Percentiles rank a stretch among this genome's conserved stretches.
Evolutionary conservation across 305 asterid species (phyloP).

Genomic region (Solanum aculeatissimum): DNA sequence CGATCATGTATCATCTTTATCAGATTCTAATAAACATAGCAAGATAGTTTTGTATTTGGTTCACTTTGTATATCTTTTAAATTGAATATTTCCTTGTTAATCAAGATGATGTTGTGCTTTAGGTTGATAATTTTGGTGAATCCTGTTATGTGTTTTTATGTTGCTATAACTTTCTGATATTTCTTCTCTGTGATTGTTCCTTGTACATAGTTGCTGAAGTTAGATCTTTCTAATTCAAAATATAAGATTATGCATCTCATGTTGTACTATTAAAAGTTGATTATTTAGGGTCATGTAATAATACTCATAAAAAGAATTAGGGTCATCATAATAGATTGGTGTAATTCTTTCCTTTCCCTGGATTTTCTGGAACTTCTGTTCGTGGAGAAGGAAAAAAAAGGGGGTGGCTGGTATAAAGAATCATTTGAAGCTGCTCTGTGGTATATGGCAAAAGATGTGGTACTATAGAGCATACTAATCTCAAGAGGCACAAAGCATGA

Average conservation of each 20-base stretch:
- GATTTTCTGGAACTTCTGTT: not conserved
- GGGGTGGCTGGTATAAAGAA: not conserved
- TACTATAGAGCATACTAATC: not conserved
- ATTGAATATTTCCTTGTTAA: not conserved
- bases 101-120: not conserved
- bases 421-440: not conserved
- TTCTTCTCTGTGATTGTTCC: not conserved
- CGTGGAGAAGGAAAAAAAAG: not conserved
- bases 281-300: not conserved
- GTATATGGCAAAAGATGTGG: not conserved
- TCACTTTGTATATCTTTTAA: not conserved
- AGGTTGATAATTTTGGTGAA: not conserved
- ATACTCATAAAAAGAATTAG: not conserved
- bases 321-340: not conserved
- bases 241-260: not conserved
- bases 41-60: not conserved
- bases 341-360: not conserved
- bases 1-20: constrained; percentile 29
- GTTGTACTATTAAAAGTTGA: not conserved
- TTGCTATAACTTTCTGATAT: not conserved
- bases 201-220: not conserved
- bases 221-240: not conserved
- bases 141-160: not conserved
- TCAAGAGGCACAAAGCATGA: not conserved
- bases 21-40: constrained; percentile 26